A percentile compares a stretch with the other conserved stretches of the same genome.
These are phyloP conservation scores for Podaxis rugospora DNA, from an alignment of 768 basidiomycete genomes.

Conservation along the genomic window DNA sequence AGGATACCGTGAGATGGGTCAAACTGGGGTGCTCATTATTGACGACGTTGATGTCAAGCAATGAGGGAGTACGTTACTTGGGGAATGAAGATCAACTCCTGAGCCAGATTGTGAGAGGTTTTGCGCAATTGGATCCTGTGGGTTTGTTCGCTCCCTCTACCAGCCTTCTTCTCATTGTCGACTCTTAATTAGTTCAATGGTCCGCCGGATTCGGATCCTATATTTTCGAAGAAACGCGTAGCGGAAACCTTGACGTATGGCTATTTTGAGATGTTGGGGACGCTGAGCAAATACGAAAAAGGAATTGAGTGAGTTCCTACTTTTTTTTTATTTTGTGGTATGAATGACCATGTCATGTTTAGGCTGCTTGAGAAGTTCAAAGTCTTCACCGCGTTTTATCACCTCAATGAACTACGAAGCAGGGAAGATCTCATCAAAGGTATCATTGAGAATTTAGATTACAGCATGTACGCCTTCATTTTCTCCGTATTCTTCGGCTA, in stretches of 20 bases:
- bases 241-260: slow-evolving; percentile 83
- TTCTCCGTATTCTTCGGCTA: not conserved
- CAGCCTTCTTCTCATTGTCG: not conserved
- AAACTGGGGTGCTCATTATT: slow-evolving; percentile 78
- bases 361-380: slow-evolving; percentile 90
- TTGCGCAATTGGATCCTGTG: slow-evolving; percentile 91
- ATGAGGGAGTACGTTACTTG: slow-evolving; percentile 83
- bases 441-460: slow-evolving; percentile 90
- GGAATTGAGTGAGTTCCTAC: slow-evolving; percentile 71
- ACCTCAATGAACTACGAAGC: slow-evolving; percentile 84
- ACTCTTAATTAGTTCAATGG: slow-evolving; percentile 55
- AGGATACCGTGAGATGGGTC: slow-evolving; percentile 86
- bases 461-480: slow-evolving; percentile 62
- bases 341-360: slow-evolving; percentile 3
- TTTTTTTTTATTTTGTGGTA: not conserved
- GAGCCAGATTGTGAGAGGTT: slow-evolving; percentile 76
- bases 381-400: slow-evolving; percentile 95
- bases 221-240: slow-evolving; percentile 82
- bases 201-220: slow-evolving; percentile 66
- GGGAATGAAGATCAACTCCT: slow-evolving; percentile 81
- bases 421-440: slow-evolving; percentile 90
- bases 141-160: slow-evolving; percentile 17
- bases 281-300: slow-evolving; percentile 81
- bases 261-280: slow-evolving; percentile 95
- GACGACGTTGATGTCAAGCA: slow-evolving; percentile 74